Conservation (phyloP, 1,284 basidiomycete genomes). For the Ganoderma lucidum region DNA sequence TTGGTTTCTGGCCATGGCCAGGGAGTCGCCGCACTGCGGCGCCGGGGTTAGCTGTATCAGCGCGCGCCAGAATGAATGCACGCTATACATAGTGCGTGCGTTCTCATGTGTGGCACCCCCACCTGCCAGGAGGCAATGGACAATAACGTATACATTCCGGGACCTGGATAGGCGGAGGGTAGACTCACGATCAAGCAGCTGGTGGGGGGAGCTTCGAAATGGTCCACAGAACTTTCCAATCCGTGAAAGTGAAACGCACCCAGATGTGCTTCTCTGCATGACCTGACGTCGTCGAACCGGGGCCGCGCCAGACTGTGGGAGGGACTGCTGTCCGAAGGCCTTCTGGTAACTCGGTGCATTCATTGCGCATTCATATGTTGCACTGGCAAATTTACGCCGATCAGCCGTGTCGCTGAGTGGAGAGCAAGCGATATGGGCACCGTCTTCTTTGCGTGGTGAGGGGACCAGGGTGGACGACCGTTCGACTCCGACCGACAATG, state of each 20-base stretch:
- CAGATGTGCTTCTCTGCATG: background rate
- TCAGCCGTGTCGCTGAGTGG: background rate
- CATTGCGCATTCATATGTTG: background rate
- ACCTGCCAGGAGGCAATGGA: background rate
- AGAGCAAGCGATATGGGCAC: conserved; percentile 1
- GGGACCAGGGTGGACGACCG: background rate
- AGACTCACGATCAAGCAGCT: background rate
- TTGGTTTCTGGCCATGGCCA: background rate
- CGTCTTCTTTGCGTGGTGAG: background rate
- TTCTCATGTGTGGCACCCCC: background rate
- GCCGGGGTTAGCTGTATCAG: background rate
- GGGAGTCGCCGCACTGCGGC: background rate
- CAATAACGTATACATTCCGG: background rate
- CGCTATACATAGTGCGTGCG: background rate
- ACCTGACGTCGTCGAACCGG: conserved; percentile 1
- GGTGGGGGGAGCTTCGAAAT: background rate
- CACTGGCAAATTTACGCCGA: background rate
- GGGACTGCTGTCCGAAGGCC: background rate
- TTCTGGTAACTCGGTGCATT: background rate
- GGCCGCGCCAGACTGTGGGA: background rate
- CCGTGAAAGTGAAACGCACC: conserved; percentile 1
- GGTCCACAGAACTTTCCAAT: background rate
- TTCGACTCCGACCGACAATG: background rate
- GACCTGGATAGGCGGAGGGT: background rate
- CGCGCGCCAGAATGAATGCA: background rate